These are phyloP conservation scores for Fagopyrum tataricum DNA, from an alignment of 148 eudicot species.

Conservation along the genomic window DNA sequence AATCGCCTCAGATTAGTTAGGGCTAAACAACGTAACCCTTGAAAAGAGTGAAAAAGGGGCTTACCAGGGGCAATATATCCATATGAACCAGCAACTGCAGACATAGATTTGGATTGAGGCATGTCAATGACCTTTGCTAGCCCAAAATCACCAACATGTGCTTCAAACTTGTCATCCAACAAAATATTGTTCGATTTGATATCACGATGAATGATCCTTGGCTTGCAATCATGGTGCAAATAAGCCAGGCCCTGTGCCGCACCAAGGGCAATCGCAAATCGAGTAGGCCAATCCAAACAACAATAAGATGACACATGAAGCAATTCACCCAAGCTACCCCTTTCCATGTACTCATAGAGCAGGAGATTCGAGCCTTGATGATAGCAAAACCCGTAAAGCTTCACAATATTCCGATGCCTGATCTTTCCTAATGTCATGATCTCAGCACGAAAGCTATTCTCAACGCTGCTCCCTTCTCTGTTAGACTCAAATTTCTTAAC, in stretches of 20 bases:
- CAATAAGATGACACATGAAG: conserved; percentile 59
- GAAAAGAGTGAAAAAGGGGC: conserved; percentile 15
- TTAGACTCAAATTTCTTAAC: conserved; percentile 83
- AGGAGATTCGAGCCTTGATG: conserved; percentile 84
- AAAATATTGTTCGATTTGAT: conserved; percentile 90
- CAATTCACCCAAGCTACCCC: conserved; percentile 90
- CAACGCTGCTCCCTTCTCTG: conserved; percentile 83
- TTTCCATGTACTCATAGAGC: conserved; percentile 85
- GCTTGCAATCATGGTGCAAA: conserved; percentile 94
- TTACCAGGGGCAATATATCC: conserved; percentile 98
- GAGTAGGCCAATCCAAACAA: conserved; percentile 70
- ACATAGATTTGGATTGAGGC: conserved; percentile 90
- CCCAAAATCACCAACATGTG: conserved; percentile 99
- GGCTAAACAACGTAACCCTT: too few relatives aligned
- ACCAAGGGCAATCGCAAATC: conserved; percentile 79
- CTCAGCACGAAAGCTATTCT: conserved; percentile 85
- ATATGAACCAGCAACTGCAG: conserved; percentile 98
- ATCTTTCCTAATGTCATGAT: conserved; percentile 87
- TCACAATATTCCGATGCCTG: conserved; percentile 92
- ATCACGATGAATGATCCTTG: conserved; percentile 91
- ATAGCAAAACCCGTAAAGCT: conserved; percentile 86
- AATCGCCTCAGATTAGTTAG: too few relatives aligned
- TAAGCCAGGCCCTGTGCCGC: conserved; percentile 94
- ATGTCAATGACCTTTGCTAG: conserved; percentile 95
- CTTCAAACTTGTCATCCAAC: conserved; percentile 86